Conservation (phyloP, 345 rosid species). For the Corymbia maculata region DNA sequence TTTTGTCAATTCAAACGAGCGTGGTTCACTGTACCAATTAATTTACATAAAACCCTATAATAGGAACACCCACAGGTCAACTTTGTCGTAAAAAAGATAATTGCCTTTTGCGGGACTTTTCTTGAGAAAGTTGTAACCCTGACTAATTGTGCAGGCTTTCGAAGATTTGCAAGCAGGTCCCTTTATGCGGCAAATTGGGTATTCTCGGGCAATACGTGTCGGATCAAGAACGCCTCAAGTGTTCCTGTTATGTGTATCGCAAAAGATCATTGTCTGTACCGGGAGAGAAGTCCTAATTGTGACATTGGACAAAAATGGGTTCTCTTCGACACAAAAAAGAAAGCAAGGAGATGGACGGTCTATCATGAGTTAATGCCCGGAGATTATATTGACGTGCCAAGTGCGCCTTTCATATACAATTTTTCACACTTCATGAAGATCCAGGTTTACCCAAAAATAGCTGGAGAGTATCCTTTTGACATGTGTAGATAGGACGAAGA, state of each 20-base stretch:
- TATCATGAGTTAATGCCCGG: background rate
- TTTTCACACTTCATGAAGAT: fast-evolving
- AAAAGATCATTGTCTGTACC: background rate
- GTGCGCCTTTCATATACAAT: fast-evolving
- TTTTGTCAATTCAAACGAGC: background rate
- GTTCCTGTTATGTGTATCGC: background rate
- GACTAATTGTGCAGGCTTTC: background rate
- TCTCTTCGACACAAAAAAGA: background rate
- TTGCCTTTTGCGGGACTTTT: background rate
- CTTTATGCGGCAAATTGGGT: too few relatives aligned
- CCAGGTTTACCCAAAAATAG: background rate
- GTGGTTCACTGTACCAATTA: background rate
- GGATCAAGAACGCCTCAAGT: background rate
- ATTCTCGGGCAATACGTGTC: background rate
- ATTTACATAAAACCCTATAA: background rate
- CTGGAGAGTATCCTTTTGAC: background rate
- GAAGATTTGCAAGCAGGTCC: background rate
- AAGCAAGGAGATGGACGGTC: background rate
- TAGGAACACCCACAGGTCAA: background rate
- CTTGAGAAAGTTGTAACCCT: background rate
- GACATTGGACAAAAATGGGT: background rate
- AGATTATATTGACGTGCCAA: background rate
- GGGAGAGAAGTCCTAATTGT: background rate
- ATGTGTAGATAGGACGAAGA: background rate
- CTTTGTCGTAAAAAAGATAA: background rate